Conservation (phyloP, 371 early-diverging fungal species). For the Mucor piriformis region DNA sequence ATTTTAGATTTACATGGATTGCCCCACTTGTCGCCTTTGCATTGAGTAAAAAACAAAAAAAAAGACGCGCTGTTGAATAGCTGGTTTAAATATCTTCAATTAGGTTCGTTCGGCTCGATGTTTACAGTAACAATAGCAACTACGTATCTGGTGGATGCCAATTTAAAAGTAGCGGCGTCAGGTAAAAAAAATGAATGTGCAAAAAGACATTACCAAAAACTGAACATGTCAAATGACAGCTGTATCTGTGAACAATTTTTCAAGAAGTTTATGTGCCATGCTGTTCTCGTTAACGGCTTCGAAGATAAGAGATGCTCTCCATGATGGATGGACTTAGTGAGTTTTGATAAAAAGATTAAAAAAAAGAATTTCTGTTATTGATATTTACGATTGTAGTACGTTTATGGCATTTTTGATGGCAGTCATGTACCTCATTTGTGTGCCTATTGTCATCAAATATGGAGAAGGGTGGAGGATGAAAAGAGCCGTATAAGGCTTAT, state of each 20-base stretch:
- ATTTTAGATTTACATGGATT: constrained; percentile 29
- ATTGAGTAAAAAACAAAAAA: constrained; percentile 5
- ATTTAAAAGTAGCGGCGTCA: constrained; percentile 37
- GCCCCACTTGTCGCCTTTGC: constrained; percentile 29
- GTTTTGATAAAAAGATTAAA: background rate
- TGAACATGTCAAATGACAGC: too few species aligned
- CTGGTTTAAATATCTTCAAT: background rate
- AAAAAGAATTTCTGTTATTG: background rate
- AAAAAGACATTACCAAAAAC: background rate
- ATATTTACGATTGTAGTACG: constrained; percentile 21
- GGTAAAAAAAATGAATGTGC: constrained; percentile 24
- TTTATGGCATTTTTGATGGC: constrained; percentile 16
- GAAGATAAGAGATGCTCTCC: constrained; percentile 24
- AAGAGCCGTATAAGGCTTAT: background rate
- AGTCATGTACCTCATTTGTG: constrained; percentile 20
- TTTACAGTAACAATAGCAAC: constrained; percentile 34
- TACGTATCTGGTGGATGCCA: constrained; percentile 38
- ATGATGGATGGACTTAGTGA: constrained; percentile 46
- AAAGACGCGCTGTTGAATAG: background rate
- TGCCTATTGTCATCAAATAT: constrained; percentile 21
- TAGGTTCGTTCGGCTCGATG: constrained; percentile 35
- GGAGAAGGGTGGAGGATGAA: constrained; percentile 7
- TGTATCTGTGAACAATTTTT: constrained; percentile 32
- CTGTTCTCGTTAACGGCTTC: constrained; percentile 35
- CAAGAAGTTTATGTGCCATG: constrained; percentile 36